Conservation (phyloP, 2,329 filamentous ascomycete species). For the Fusarium vanettenii region DNA sequence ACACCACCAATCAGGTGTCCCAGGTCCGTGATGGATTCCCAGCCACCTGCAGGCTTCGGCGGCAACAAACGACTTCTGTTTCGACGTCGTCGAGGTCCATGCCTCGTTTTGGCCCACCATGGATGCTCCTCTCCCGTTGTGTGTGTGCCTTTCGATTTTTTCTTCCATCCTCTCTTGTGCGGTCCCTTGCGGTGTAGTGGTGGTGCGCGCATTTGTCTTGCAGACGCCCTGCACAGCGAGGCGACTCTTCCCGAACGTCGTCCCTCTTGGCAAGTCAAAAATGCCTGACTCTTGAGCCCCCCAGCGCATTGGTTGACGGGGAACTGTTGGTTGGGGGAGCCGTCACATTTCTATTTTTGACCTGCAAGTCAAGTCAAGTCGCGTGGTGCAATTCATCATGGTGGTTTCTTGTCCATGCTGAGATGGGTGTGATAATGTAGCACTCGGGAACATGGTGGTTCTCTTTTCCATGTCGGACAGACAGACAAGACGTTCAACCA, state of each 20-base stretch:
- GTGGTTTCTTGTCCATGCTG: constrained; percentile 9
- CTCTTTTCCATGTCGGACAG: background rate
- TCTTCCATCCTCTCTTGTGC: background rate
- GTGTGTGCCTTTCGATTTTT: constrained; percentile 6
- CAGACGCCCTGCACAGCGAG: background rate
- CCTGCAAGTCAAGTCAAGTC: background rate
- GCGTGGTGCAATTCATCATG: background rate
- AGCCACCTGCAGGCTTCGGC: constrained; percentile 57
- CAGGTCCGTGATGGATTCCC: constrained; percentile 52
- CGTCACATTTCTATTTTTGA: background rate
- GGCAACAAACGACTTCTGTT: constrained; percentile 54
- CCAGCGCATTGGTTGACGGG: background rate
- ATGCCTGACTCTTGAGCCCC: constrained; percentile 23
- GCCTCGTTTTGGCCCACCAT: constrained; percentile 18
- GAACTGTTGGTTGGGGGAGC: constrained; percentile 1
- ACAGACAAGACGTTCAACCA: background rate
- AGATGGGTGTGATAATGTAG: constrained; percentile 1
- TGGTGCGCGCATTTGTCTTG: constrained; percentile 9
- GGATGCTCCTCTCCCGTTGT: constrained; percentile 13
- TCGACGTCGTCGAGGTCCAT: constrained; percentile 38
- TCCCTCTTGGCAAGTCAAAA: constrained; percentile 13
- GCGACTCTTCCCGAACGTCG: constrained; percentile 5
- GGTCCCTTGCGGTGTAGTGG: background rate
- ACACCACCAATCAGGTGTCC: constrained; percentile 53
- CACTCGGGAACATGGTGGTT: background rate